These are phyloP conservation scores for Aristolochia contorta DNA, from an alignment of 164 flowering plant species.

Conservation along the genomic window DNA sequence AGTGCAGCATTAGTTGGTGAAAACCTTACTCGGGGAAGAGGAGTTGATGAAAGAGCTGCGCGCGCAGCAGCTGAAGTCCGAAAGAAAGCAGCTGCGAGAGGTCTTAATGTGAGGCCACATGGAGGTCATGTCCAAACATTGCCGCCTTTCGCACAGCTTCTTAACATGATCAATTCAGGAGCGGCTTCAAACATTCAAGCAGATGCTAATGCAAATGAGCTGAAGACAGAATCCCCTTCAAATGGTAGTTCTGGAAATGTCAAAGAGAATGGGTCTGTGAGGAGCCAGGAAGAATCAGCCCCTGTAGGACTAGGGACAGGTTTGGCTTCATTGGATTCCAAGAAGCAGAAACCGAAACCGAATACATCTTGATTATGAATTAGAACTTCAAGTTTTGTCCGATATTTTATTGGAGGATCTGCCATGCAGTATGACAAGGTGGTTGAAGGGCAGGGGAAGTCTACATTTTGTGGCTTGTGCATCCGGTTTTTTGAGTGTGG, in stretches of 20 bases:
- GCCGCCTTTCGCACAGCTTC: constrained; percentile 59
- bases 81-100: constrained; percentile 88
- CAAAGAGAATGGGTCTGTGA: constrained; percentile 18
- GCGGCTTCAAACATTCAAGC: constrained; percentile 27
- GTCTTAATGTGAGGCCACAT: constrained; percentile 56
- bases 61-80: constrained; percentile 79
- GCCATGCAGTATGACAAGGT: no score
- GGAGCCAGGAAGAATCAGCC: constrained; percentile 26
- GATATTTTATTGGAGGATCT: not conserved
- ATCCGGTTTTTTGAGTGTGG: no score
- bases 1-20: constrained; percentile 54
- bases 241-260: constrained; percentile 13
- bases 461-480: no score
- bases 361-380: constrained; percentile 18
- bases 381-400: constrained; percentile 1
- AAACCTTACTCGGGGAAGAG: constrained; percentile 66
- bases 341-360: constrained; percentile 63
- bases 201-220: constrained; percentile 17
- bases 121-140: constrained; percentile 63
- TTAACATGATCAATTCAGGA: constrained; percentile 60
- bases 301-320: constrained; percentile 82
- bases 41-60: constrained; percentile 82
- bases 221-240: constrained; percentile 20
- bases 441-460: no score
- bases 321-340: constrained; percentile 45